Evolutionary conservation across 1,284 basidiomycete genomes (phyloP).

Genomic region (Moniliophthora roreri): DNA sequence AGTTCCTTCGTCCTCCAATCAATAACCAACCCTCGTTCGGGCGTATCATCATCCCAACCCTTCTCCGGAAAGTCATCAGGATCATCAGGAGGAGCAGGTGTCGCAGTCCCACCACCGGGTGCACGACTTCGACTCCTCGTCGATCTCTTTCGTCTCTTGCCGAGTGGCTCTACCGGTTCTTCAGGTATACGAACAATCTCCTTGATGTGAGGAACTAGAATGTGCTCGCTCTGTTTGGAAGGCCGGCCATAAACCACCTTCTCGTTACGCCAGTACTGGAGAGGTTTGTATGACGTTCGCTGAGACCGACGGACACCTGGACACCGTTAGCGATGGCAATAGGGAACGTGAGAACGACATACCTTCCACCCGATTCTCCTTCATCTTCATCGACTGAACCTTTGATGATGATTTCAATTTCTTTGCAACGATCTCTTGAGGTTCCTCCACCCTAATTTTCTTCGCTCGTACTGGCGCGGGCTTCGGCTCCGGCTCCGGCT

Average conservation of each 20-base stretch:
- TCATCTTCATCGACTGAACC: conserved; percentile 27
- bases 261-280: conserved; percentile 95
- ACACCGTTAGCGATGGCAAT: conserved; percentile 15
- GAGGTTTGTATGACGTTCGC: conserved; percentile 72
- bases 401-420: conserved; percentile 23
- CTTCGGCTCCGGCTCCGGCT: conserved; percentile 12
- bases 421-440: conserved; percentile 33
- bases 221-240: conserved; percentile 38
- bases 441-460: too few species aligned
- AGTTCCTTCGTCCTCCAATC: conserved; percentile 69
- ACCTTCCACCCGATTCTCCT: conserved; percentile 39
- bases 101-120: conserved; percentile 25
- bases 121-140: conserved; percentile 40
- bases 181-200: conserved; percentile 82
- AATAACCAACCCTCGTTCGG: conserved; percentile 65
- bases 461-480: too few species aligned
- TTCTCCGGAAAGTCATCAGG: conserved; percentile 57
- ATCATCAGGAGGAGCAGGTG: too few species aligned
- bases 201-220: conserved; percentile 75
- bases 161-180: conserved; percentile 57
- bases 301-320: conserved; percentile 75
- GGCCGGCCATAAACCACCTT: conserved; percentile 78
- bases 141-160: conserved; percentile 37
- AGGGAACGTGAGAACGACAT: conserved; percentile 10
- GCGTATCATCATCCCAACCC: conserved; percentile 86